These are phyloP conservation scores for Penicillium dipodomyicola DNA, from an alignment of 495 filamentous ascomycete genomes.

Conservation along the genomic window DNA sequence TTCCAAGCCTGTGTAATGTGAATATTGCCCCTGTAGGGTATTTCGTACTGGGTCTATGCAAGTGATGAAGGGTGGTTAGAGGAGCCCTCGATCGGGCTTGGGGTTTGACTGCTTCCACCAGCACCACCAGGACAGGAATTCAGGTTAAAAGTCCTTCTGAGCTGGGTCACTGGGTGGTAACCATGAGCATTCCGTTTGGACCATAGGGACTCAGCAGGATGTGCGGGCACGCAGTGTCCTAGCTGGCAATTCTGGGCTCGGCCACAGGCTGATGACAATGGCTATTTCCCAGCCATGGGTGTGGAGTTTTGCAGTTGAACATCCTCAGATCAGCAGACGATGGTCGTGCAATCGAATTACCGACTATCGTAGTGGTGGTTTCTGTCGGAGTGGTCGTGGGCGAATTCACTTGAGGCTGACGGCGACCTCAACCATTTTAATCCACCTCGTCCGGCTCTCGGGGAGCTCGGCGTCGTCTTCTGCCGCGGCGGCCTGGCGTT, in stretches of 20 bases:
- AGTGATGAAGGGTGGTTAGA: neutral
- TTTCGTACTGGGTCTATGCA: neutral
- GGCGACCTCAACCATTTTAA: conserved; percentile 65
- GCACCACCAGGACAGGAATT: neutral
- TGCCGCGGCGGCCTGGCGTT: conserved; percentile 25
- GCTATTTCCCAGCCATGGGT: neutral
- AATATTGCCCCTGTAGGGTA: neutral
- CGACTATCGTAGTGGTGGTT: neutral
- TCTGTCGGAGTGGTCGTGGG: neutral
- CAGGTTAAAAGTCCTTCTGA: too few relatives aligned
- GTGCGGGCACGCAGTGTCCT: neutral
- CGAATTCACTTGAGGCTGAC: conserved; percentile 53
- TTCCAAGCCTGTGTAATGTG: neutral
- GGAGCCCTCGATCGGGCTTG: neutral
- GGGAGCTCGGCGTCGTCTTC: conserved; percentile 50
- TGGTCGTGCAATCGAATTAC: neutral
- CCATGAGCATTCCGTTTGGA: neutral
- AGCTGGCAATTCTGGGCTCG: neutral
- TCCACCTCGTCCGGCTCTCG: conserved; percentile 60
- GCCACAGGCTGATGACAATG: neutral
- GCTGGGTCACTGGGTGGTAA: neutral
- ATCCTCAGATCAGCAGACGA: neutral
- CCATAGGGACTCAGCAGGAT: neutral
- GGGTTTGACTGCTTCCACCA: neutral
- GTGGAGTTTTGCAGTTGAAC: neutral